These are phyloP conservation scores for Diddensiella santjacobensis DNA, from an alignment of 805 yeast species.

Conservation along the genomic window DNA sequence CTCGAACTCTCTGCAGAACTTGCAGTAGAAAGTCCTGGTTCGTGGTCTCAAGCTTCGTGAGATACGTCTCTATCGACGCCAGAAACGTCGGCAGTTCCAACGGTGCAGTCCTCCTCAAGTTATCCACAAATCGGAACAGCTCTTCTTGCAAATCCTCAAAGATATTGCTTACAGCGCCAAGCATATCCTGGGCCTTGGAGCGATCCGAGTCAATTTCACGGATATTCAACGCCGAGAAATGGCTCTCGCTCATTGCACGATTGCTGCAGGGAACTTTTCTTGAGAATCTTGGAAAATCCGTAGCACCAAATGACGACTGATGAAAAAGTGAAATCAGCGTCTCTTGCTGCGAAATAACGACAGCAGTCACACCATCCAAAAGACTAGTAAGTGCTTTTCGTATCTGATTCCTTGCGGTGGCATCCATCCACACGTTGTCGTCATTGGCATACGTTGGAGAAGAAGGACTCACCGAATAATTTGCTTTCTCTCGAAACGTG, in stretches of 20 bases:
- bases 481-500: neutral
- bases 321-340: constrained; percentile 45
- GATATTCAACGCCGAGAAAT: constrained; percentile 29
- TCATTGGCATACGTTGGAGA: neutral
- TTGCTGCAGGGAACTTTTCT: constrained; percentile 25
- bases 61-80: constrained; percentile 41
- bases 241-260: constrained; percentile 25
- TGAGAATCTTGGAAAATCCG: constrained; percentile 44
- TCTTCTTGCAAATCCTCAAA: constrained; percentile 39
- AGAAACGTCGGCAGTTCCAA: constrained; percentile 43
- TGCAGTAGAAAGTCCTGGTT: constrained; percentile 62
- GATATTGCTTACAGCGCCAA: constrained; percentile 43
- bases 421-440: constrained; percentile 12
- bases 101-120: constrained; percentile 37
- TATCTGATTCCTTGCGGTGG: constrained; percentile 6
- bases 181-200: constrained; percentile 45
- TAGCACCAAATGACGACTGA: constrained; percentile 37
- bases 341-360: constrained; percentile 41
- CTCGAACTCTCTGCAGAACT: constrained; percentile 48
- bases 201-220: constrained; percentile 45
- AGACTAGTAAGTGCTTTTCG: constrained; percentile 5
- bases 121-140: constrained; percentile 33
- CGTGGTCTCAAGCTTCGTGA: constrained; percentile 40
- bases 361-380: constrained; percentile 13
- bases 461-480: neutral